Evolutionary conservation across 202 grass and related monocot genomes (phyloP).

Genomic region (Hordeum pubiflorum): DNA sequence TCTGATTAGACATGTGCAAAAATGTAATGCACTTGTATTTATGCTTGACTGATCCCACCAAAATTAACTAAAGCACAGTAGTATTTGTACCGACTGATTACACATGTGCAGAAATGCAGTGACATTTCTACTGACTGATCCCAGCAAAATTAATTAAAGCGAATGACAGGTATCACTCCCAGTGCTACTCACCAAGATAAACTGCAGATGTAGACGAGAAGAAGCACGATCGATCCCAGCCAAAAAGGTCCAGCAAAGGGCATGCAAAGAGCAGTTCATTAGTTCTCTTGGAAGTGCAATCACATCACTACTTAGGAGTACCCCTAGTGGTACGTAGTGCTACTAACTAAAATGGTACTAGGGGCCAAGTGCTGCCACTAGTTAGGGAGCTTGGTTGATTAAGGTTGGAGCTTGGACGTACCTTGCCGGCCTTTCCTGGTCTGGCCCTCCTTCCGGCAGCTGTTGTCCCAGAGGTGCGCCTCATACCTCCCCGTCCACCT

Average conservation of each 20-base stretch:
- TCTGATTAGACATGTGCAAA: neutral
- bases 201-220: conserved; percentile 40
- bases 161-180: neutral
- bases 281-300: conserved; percentile 6
- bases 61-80: neutral
- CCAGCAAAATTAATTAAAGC: neutral
- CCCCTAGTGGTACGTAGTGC: neutral
- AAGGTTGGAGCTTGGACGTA: neutral
- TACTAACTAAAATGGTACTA: neutral
- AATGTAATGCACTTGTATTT: neutral
- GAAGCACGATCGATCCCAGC: conserved; percentile 1
- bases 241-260: conserved; percentile 3
- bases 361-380: too few relatives aligned
- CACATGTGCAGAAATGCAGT: neutral
- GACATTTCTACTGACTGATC: neutral
- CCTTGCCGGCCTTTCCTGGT: conserved; percentile 95
- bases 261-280: neutral
- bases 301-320: neutral
- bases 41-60: neutral
- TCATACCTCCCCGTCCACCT: conserved; percentile 99
- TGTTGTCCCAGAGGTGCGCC: conserved; percentile 98
- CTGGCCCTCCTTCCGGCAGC: conserved; percentile 96
- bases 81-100: neutral
- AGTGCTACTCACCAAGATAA: conserved; percentile 65
- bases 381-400: neutral